Conservation (phyloP, 2,329 filamentous ascomycete genomes). For the Fusarium tuaranense region DNA sequence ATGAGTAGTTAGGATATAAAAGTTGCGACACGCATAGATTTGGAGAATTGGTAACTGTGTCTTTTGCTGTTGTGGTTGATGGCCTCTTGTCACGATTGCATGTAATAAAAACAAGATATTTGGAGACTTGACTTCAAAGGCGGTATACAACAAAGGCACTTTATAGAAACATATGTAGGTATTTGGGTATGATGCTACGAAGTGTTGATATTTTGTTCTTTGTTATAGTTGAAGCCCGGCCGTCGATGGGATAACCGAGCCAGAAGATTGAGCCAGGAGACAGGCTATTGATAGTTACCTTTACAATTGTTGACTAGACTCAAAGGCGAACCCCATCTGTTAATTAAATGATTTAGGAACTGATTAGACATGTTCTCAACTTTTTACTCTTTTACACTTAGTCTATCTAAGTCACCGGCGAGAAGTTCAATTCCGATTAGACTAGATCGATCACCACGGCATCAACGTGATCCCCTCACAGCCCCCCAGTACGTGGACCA, state of each 20-base stretch:
- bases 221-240: too few species aligned
- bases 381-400: background rate
- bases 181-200: too few species aligned
- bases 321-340: too few species aligned
- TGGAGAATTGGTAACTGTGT: background rate
- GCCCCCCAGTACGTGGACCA: background rate
- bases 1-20: background rate
- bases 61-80: too few species aligned
- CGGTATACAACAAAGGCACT: background rate
- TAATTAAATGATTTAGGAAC: accelerated
- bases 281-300: too few species aligned
- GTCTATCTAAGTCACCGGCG: background rate
- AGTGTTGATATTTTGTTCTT: too few species aligned
- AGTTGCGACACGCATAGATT: background rate
- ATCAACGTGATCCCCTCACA: background rate
- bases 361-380: accelerated
- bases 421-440: background rate
- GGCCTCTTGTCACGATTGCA: too few species aligned
- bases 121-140: background rate
- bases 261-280: too few species aligned
- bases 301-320: too few species aligned
- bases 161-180: too few species aligned
- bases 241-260: too few species aligned
- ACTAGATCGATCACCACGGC: too few species aligned
- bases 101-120: background rate